Conservation (phyloP, 148 eudicot genomes). For the Cornus florida region DNA sequence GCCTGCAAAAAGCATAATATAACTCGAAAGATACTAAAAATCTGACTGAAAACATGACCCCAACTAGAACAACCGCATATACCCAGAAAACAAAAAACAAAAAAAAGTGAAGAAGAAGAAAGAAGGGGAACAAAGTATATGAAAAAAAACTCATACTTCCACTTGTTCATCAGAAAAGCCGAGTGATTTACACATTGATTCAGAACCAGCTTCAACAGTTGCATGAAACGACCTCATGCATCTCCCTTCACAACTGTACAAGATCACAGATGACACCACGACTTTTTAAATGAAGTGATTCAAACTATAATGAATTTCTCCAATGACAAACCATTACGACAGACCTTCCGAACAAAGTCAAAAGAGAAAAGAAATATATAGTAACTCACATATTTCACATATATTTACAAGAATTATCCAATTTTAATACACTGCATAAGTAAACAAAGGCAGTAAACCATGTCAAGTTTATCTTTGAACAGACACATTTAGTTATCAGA, state of each 20-base stretch:
- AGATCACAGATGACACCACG: not conserved
- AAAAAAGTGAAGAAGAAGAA: no score
- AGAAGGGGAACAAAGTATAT: not conserved
- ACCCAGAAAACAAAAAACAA: no score
- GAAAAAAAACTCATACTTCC: constrained; percentile 41
- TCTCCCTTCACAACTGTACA: constrained; percentile 81
- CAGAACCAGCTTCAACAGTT: constrained; percentile 52
- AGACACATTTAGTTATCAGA: no score
- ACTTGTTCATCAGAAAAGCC: constrained; percentile 58
- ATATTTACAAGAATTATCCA: not conserved
- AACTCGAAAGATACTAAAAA: not conserved
- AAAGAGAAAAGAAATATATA: not conserved
- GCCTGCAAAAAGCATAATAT: constrained; percentile 42
- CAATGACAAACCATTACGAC: no score
- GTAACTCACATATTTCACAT: not conserved
- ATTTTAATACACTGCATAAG: not conserved
- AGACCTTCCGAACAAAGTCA: not conserved
- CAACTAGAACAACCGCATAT: not conserved
- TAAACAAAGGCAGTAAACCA: not conserved
- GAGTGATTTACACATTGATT: constrained; percentile 66
- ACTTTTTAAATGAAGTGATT: not conserved
- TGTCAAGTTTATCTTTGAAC: not conserved
- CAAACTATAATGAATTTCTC: not conserved
- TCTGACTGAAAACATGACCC: not conserved
- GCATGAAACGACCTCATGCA: constrained; percentile 97